Conservation (phyloP, 441 rosid genomes). For the Corymbia calophylla region DNA sequence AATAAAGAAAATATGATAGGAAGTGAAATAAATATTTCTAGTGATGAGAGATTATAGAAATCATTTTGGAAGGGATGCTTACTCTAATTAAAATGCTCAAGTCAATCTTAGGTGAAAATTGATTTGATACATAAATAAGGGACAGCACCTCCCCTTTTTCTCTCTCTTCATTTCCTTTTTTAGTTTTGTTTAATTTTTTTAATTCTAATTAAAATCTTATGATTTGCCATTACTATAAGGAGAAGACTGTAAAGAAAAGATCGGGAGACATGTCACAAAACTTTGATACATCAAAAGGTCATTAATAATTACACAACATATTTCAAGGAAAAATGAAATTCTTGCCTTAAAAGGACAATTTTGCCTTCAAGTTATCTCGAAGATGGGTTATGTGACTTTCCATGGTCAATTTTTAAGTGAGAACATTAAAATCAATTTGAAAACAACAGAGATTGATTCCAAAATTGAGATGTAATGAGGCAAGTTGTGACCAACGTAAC, state of each 20-base stretch:
- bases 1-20: background rate
- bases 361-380: background rate
- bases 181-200: background rate
- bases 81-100: background rate
- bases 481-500: fast-evolving
- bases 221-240: background rate
- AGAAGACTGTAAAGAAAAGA: background rate
- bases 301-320: background rate
- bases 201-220: background rate
- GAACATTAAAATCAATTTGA: background rate
- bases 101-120: no score
- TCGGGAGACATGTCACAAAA: background rate
- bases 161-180: no score
- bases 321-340: background rate
- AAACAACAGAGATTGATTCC: background rate
- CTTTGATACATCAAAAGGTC: background rate
- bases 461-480: background rate
- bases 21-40: background rate
- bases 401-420: background rate
- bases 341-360: background rate
- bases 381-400: background rate
- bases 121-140: no score
- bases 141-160: no score
- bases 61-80: background rate
- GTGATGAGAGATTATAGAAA: background rate